These are phyloP conservation scores for Leishmania guyanensis DNA, from an alignment of 208 protist species.

Conservation along the genomic window DNA sequence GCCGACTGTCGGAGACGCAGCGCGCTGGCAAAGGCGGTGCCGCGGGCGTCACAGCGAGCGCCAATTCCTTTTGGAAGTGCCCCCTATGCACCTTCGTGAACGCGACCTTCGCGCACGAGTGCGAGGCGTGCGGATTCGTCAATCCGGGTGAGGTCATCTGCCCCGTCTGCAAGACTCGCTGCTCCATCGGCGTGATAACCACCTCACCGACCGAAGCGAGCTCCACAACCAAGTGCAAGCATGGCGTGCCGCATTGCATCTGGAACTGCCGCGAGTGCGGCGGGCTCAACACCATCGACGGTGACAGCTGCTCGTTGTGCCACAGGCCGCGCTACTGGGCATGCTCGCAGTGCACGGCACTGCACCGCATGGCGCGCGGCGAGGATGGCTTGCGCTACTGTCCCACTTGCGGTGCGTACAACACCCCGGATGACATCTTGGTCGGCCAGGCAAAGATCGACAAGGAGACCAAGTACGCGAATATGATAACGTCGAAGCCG, in stretches of 20 bases:
- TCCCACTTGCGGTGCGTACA: conserved; percentile 54
- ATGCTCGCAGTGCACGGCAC: conserved; percentile 64
- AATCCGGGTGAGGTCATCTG: conserved; percentile 41
- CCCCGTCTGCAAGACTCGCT: conserved; percentile 29
- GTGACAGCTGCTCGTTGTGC: conserved; percentile 58
- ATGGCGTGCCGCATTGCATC: conserved; percentile 53
- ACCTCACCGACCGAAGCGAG: background rate
- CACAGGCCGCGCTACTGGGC: conserved; percentile 51
- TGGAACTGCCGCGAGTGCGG: conserved; percentile 69
- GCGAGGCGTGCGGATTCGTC: conserved; percentile 46
- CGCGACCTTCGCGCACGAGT: conserved; percentile 19
- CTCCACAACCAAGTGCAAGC: conserved; percentile 30
- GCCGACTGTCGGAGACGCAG: conserved; percentile 4
- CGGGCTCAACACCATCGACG: conserved; percentile 59
- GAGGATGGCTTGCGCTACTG: conserved; percentile 72
- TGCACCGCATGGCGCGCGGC: conserved; percentile 43
- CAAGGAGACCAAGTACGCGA: conserved; percentile 33
- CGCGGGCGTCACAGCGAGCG: background rate
- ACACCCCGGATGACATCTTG: conserved; percentile 73
- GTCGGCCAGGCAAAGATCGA: conserved; percentile 52
- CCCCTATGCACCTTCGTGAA: conserved; percentile 69
- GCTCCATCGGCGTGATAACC: conserved; percentile 20
- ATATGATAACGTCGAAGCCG: conserved; percentile 35
- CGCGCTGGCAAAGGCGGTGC: background rate
- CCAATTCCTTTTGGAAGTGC: conserved; percentile 44